phyloP scores from a whole-genome alignment of 177 flowering plant genomes.

The Vitis hybrid region DNA sequence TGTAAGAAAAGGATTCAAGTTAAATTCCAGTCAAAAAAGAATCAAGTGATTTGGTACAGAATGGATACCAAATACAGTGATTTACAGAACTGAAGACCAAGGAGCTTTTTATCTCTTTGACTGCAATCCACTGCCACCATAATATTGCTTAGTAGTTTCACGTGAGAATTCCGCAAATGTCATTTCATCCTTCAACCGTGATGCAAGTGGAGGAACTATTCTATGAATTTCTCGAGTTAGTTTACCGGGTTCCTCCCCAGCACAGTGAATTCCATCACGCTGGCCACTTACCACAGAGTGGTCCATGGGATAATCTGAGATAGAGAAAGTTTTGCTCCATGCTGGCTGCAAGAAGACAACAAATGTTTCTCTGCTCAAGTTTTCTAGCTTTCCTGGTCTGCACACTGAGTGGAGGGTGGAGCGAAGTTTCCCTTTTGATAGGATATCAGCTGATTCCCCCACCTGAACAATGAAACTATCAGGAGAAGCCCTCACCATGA shows the following conservation, averaged over 20 bases:
- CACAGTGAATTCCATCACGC: constrained; percentile 9
- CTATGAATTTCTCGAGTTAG: constrained; percentile 38
- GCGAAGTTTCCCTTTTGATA: constrained; percentile 77
- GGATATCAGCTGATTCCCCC: constrained; percentile 88
- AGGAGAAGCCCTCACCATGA: constrained; percentile 52
- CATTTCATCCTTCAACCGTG: constrained; percentile 87
- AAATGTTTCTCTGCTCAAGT: constrained; percentile 81
- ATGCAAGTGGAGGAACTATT: constrained; percentile 67
- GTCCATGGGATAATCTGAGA: constrained; percentile 34
- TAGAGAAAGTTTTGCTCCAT: constrained; percentile 66
- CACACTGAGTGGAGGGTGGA: constrained; percentile 85
- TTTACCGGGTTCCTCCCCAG: constrained; percentile 11
- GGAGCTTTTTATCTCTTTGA: constrained; percentile 38
- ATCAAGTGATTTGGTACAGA: no score
- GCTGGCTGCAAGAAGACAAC: constrained; percentile 93
- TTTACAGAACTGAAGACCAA: neutral
- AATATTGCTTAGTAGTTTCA: constrained; percentile 89
- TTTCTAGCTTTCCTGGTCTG: constrained; percentile 43
- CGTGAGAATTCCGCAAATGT: constrained; percentile 89
- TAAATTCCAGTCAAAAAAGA: no score
- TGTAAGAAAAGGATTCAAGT: no score
- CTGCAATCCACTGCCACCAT: constrained; percentile 83
- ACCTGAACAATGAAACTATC: constrained; percentile 84
- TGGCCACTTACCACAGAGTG: constrained; percentile 10
- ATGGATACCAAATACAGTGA: neutral